A percentile compares a stretch with the other conserved stretches of the same genome.
Conservation (phyloP, 1,139 yeast species). For the Hyphopichia buzzinii region DNA sequence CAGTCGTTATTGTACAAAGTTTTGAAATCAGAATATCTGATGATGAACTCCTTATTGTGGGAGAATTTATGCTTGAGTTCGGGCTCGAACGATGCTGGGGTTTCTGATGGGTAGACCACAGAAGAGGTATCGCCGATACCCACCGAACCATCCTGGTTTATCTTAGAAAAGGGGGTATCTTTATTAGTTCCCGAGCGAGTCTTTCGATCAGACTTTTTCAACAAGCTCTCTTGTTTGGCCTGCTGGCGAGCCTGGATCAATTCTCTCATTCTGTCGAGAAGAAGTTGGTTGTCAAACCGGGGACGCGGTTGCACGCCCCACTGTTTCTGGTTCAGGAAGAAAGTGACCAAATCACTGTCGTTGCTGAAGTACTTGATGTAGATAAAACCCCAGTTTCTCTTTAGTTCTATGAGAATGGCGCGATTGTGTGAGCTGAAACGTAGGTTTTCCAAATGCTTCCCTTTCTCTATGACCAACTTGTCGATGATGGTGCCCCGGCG, state of each 20-base stretch:
- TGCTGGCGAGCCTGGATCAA: constrained; percentile 2
- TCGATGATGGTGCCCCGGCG: constrained; percentile 5
- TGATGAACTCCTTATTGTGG: constrained; percentile 47
- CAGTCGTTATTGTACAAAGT: constrained; percentile 70
- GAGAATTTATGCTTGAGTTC: constrained; percentile 48
- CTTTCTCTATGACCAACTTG: constrained; percentile 6
- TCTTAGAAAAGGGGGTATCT: constrained; percentile 1
- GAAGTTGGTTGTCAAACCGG: constrained; percentile 7
- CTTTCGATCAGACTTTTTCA: not conserved
- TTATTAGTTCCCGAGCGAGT: constrained; percentile 2
- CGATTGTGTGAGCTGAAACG: constrained; percentile 7
- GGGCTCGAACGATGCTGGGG: constrained; percentile 45
- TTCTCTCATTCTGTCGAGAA: constrained; percentile 7
- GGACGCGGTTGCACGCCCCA: constrained; percentile 9
- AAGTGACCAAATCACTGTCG: constrained; percentile 8
- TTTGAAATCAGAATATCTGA: constrained; percentile 60
- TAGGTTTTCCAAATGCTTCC: constrained; percentile 7
- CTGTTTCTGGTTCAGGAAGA: constrained; percentile 6
- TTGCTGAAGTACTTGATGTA: constrained; percentile 9
- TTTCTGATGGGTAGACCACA: constrained; percentile 10
- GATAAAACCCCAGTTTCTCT: constrained; percentile 9
- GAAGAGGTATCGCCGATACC: constrained; percentile 5
- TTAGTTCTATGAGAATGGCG: constrained; percentile 10
- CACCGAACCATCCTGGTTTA: constrained; percentile 1
- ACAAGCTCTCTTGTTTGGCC: not conserved